Evolutionary conservation across 441 rosid species (phyloP), one percentile per base, ranked within the genome.

Genomic region (Theobroma grandiflorum): DNA sequence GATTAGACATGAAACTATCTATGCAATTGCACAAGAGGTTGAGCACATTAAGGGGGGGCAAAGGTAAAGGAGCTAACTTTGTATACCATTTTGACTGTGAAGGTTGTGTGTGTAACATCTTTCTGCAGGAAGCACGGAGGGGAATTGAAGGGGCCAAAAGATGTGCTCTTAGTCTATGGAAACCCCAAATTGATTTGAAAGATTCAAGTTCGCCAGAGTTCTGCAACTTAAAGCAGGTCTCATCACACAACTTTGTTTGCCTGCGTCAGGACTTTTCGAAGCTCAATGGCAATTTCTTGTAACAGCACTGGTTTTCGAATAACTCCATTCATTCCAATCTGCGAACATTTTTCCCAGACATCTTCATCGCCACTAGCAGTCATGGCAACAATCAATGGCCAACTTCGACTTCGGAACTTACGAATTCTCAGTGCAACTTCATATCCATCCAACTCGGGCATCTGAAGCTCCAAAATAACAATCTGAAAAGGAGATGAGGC

Each of bases 381-480:
- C 81, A 90, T 84, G 43, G 90, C 96, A 38, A 97, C 76, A 2
- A 97, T 91, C 87, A 92, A 75, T 1, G 95, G 99, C 97, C 95
- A 85, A 66, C 83, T 89, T 18, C 87, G 89, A 81, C 93, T 90
- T 37, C 88, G 70, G 84, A 83, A 89, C 78, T 89, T 95, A 78
- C 95, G 82, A 6, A 97, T 93, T 87, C 91, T 88, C 26, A 78
- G 78, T 2, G 98, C 98, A 18, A 96, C 96, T 85, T 97, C 98
- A 73, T 83, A 95, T 14, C 98, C 97, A 77, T 97, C 97, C 88
- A 89, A 74, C 79, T 95, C 95, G 0, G 91, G 87, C 94, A 93
- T 85, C 55, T 92, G 97, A 62, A 95, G 98, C 87, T 95, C 98
- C 86, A 96, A 81, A 63, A 96, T 83, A 42, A 94, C 87, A 0